A percentile compares a stretch with the other conserved stretches of the same genome.
phyloP scores from a whole-genome alignment of 2,329 filamentous ascomycete species.

The Thermochaetoides dissita region DNA sequence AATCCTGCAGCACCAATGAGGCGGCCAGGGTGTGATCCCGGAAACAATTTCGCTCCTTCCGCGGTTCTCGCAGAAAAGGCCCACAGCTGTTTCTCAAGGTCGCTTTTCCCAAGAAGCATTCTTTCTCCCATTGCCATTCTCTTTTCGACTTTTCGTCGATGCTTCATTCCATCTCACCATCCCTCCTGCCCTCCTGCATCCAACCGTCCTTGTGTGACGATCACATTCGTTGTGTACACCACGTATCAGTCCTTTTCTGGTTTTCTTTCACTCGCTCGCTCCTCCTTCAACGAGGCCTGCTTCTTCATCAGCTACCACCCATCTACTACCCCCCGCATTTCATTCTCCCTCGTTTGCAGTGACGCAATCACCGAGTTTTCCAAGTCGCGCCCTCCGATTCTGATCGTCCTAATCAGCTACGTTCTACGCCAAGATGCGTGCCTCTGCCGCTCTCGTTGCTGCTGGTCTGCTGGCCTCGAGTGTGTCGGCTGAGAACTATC shows the following conservation, averaged over 20 bases:
- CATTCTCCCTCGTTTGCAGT: neutral
- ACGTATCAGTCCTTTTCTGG: neutral
- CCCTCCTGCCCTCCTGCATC: neutral
- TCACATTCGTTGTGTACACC: conserved; percentile 6
- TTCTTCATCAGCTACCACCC: neutral
- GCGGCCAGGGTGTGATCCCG: too few relatives aligned
- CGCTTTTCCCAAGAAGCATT: too few relatives aligned
- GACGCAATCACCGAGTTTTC: conserved; percentile 10
- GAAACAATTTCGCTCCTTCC: too few relatives aligned
- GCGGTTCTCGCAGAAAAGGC: too few relatives aligned
- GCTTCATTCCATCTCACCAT: neutral
- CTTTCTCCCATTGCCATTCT: neutral
- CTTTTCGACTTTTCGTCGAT: neutral
- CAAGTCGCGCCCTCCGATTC: neutral
- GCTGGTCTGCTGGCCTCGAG: conserved; percentile 27
- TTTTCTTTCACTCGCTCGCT: conserved; percentile 4
- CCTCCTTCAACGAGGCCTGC: neutral
- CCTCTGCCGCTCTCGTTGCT: conserved; percentile 24
- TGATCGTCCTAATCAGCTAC: neutral
- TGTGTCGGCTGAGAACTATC: conserved; percentile 31
- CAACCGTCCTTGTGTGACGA: conserved; percentile 10
- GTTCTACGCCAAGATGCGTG: conserved; percentile 25
- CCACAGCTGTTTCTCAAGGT: too few relatives aligned
- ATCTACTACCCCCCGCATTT: neutral
- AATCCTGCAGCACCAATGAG: too few relatives aligned